A percentile compares a stretch with the other conserved stretches of the same genome.
phyloP scores from a whole-genome alignment of 225 moss, liverwort and hornwort genomes.

The Marchantia paleacea region DNA sequence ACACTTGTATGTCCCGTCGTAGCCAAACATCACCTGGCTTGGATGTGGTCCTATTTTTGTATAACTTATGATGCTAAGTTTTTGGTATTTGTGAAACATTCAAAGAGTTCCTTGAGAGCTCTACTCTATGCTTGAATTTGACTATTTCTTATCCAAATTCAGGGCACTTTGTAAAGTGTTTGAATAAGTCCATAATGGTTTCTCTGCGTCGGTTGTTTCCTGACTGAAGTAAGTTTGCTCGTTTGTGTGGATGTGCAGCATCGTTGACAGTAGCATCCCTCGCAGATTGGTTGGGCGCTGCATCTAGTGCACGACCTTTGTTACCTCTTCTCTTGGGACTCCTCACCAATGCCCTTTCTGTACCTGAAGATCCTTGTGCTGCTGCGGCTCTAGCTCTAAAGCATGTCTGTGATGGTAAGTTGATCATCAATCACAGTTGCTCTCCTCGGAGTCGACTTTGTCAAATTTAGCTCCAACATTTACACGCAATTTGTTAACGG shows the following conservation, averaged over 20 bases:
- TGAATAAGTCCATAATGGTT: neutral
- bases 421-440: neutral
- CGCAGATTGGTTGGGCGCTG: slow-evolving; percentile 85
- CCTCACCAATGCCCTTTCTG: slow-evolving; percentile 61
- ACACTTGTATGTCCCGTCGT: slow-evolving; percentile 65
- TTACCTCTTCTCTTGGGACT: slow-evolving; percentile 72
- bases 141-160: too few relatives aligned
- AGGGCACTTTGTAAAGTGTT: too few relatives aligned
- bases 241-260: slow-evolving; percentile 55
- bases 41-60: too few relatives aligned
- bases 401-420: slow-evolving; percentile 95
- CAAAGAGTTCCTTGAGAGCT: too few relatives aligned
- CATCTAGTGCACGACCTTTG: slow-evolving; percentile 52
- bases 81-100: too few relatives aligned
- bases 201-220: neutral
- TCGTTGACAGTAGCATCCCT: slow-evolving; percentile 91
- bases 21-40: neutral
- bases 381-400: slow-evolving; percentile 93
- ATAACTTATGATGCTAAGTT: too few relatives aligned
- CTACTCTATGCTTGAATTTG: too few relatives aligned
- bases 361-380: slow-evolving; percentile 81
- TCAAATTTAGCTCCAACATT: too few relatives aligned
- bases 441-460: too few relatives aligned
- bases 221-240: neutral
- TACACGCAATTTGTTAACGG: too few relatives aligned